phyloP scores from a whole-genome alignment of 176 grass and related monocot genomes.

The Oryza meyeriana region DNA sequence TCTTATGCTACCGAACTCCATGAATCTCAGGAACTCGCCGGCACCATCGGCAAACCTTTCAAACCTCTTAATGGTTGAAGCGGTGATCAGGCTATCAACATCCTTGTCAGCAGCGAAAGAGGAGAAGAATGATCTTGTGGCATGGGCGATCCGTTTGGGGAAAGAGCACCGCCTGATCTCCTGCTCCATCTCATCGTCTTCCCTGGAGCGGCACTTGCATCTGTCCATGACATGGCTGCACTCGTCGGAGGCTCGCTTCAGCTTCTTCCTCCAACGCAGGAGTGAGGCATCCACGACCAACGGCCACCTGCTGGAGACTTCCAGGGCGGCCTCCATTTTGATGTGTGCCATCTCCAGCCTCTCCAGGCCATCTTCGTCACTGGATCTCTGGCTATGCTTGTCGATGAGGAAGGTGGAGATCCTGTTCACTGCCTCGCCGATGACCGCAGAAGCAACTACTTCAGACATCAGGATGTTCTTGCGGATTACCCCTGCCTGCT shows the following conservation, averaged over 20 bases:
- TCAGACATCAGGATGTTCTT: not conserved
- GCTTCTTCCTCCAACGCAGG: not conserved
- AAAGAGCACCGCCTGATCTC: not conserved
- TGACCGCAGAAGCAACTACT: not conserved
- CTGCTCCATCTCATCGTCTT: not conserved
- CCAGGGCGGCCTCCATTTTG: not conserved
- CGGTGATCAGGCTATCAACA: not conserved
- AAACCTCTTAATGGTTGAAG: not conserved
- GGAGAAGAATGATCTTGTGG: not conserved
- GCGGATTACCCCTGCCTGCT: not conserved
- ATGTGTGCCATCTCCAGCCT: not conserved
- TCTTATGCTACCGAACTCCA: not conserved
- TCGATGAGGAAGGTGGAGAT: not conserved
- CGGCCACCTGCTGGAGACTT: not conserved
- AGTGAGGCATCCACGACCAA: not conserved
- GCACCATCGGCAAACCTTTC: slow-evolving; percentile 11
- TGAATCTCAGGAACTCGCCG: slow-evolving; percentile 8
- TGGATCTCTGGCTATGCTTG: not conserved
- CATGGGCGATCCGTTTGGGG: not conserved
- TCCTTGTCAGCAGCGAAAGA: not conserved
- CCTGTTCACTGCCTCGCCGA: not conserved
- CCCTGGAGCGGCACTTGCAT: not conserved
- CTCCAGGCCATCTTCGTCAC: not conserved
- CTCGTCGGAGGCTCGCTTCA: not conserved
- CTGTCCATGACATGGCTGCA: not conserved